A percentile compares a stretch with the other conserved stretches of the same genome.
Conservation (phyloP, 192 early-diverging fungal species). For the Lobosporangium transversale region DNA sequence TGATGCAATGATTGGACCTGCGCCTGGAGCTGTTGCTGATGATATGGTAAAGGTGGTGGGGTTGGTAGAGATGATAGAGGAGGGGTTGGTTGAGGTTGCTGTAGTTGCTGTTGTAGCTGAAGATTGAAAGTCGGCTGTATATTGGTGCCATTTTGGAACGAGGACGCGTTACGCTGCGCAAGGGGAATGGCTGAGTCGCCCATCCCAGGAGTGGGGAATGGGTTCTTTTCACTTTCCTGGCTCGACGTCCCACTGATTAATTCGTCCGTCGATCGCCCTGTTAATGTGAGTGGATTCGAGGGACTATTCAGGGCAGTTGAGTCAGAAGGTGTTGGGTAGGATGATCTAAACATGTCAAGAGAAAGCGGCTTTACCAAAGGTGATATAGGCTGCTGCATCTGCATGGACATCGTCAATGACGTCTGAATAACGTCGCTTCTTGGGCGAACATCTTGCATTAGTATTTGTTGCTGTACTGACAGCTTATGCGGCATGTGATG, state of each 20-base stretch:
- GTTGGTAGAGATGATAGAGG: too few relatives aligned
- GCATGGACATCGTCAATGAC: not conserved
- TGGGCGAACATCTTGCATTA: not conserved
- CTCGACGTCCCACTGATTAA: not conserved
- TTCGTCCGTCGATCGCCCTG: not conserved
- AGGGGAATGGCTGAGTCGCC: too few relatives aligned
- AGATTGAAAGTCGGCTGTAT: not conserved
- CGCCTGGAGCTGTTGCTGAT: too few relatives aligned
- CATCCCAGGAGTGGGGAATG: too few relatives aligned
- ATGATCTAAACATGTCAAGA: conserved; percentile 7
- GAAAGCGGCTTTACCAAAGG: not conserved
- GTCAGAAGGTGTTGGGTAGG: not conserved
- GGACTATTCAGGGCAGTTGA: not conserved
- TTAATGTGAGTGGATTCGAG: not conserved
- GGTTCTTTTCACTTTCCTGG: conserved; percentile 10
- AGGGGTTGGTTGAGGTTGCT: too few relatives aligned
- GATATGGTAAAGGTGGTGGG: too few relatives aligned
- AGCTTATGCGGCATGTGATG: not conserved
- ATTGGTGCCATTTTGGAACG: not conserved
- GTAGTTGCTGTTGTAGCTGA: conserved; percentile 8
- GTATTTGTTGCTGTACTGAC: not conserved
- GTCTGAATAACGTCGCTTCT: not conserved
- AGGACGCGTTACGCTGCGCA: not conserved
- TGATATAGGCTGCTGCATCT: not conserved
- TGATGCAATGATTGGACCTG: too few relatives aligned